Percentiles rank a stretch among this genome's conserved stretches.
phyloP scores from a whole-genome alignment of 2,329 filamentous ascomycete species.

The Zalaria sp. region DNA sequence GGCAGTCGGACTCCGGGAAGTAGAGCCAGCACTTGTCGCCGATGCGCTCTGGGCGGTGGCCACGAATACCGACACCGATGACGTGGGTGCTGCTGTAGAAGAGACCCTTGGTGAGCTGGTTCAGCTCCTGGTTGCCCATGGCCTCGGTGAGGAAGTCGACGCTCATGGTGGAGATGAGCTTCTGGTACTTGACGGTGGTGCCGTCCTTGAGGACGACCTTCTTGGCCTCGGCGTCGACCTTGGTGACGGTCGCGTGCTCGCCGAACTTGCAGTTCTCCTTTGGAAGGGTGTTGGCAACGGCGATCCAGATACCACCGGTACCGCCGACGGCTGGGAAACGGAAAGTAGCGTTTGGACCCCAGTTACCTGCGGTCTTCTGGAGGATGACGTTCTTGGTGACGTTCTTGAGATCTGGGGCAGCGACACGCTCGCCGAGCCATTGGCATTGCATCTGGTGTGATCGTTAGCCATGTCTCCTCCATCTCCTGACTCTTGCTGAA shows the following conservation, averaged over 20 bases:
- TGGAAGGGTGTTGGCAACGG: constrained; percentile 83
- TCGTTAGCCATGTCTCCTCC: constrained; percentile 6
- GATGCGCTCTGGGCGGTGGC: constrained; percentile 82
- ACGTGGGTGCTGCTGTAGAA: constrained; percentile 98
- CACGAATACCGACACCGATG: constrained; percentile 88
- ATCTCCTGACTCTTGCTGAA: neutral
- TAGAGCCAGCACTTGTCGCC: constrained; percentile 99
- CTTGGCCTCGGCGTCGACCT: constrained; percentile 78
- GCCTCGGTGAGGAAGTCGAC: constrained; percentile 77
- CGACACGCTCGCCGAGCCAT: constrained; percentile 98
- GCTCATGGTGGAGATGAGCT: constrained; percentile 91
- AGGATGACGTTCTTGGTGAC: constrained; percentile 91
- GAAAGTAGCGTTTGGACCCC: constrained; percentile 98
- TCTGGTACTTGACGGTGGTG: constrained; percentile 78
- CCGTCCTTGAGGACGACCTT: constrained; percentile 70
- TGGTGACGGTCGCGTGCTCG: constrained; percentile 67
- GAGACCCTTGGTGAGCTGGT: constrained; percentile 72
- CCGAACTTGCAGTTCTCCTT: constrained; percentile 87
- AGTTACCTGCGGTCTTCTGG: constrained; percentile 90
- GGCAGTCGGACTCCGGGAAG: constrained; percentile 97
- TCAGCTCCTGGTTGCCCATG: constrained; percentile 77
- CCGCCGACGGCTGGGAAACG: constrained; percentile 91
- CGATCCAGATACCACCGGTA: constrained; percentile 98
- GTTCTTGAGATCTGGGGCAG: constrained; percentile 86
- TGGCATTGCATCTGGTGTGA: constrained; percentile 79